Evolutionary conservation across 208 protist species (phyloP).

Genomic region (Acanthamoeba lugdunensis): DNA sequence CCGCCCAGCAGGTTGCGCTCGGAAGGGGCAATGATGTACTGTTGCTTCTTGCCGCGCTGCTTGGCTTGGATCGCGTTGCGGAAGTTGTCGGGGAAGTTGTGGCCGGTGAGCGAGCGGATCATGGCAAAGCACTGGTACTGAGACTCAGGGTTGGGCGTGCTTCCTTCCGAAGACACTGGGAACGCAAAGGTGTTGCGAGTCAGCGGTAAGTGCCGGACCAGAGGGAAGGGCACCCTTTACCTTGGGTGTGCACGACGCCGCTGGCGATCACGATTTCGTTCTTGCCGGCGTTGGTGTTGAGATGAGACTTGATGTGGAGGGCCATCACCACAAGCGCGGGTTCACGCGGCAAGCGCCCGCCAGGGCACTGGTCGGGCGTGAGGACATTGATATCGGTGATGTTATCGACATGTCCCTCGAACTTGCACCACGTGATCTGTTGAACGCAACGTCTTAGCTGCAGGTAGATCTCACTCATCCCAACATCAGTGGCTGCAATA

Average conservation of each 20-base stretch:
- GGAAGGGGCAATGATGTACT: not conserved
- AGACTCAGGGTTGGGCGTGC: not conserved
- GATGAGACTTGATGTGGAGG: constrained; percentile 91
- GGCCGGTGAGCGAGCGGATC: not conserved
- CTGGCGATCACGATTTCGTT: constrained; percentile 94
- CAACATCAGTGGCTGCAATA: not conserved
- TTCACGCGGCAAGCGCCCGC: not conserved
- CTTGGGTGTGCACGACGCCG: constrained; percentile 87
- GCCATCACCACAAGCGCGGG: constrained; percentile 84
- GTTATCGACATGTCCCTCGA: constrained; percentile 55
- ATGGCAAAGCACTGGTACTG: constrained; percentile 59
- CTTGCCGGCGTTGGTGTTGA: constrained; percentile 86
- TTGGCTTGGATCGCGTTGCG: not conserved
- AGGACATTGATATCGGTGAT: constrained; percentile 31
- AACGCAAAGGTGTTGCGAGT: not conserved
- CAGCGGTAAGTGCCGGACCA: not conserved
- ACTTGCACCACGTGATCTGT: constrained; percentile 72
- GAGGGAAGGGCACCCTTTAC: not conserved
- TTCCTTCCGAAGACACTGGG: constrained; percentile 24
- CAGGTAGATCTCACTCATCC: not conserved
- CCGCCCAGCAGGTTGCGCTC: constrained; percentile 59
- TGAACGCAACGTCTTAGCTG: not conserved
- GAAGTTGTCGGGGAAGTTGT: constrained; percentile 36
- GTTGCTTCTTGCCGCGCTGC: not conserved
- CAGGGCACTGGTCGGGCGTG: not conserved